Evolutionary conservation across 805 yeast genomes (phyloP).

Genomic region (Candida awuae): DNA sequence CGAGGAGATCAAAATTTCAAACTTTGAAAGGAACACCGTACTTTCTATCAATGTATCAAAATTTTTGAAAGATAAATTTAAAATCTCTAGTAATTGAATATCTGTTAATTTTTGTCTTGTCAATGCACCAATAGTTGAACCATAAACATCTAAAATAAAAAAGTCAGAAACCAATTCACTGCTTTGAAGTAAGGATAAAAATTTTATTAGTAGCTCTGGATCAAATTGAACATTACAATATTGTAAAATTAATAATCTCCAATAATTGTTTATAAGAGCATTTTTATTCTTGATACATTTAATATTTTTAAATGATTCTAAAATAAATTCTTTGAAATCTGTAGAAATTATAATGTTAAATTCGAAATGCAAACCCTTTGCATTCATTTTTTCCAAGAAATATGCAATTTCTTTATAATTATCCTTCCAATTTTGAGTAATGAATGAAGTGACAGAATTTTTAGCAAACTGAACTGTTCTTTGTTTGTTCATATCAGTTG

Average conservation of each 20-base stretch:
- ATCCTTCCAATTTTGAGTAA: conserved; percentile 36
- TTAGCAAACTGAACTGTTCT: conserved; percentile 39
- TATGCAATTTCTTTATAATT: conserved; percentile 32
- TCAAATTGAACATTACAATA: conserved; percentile 28
- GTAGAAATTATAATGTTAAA: conserved; percentile 24
- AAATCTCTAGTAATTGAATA: conserved; percentile 9
- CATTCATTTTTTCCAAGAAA: conserved; percentile 34
- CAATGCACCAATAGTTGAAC: conserved; percentile 32
- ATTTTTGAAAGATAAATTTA: conserved; percentile 19
- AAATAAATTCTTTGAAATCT: conserved; percentile 27
- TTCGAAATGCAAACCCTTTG: conserved; percentile 16
- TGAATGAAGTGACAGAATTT: conserved; percentile 40
- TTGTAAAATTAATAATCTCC: conserved; percentile 43
- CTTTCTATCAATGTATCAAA: conserved; percentile 26
- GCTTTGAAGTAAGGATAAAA: conserved; percentile 13
- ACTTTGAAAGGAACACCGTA: conserved; percentile 31
- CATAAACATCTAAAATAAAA: conserved; percentile 36
- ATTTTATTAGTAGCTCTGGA: conserved; percentile 17
- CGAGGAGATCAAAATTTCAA: conserved; percentile 22
- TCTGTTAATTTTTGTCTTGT: conserved; percentile 20
- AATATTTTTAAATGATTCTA: conserved; percentile 20
- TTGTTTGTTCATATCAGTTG: conserved; percentile 35
- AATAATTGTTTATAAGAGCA: conserved; percentile 33
- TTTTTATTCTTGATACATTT: conserved; percentile 8
- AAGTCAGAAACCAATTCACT: conserved; percentile 4